These are phyloP conservation scores for Evernia prunastri DNA, from an alignment of 495 filamentous ascomycete species.

Conservation along the genomic window DNA sequence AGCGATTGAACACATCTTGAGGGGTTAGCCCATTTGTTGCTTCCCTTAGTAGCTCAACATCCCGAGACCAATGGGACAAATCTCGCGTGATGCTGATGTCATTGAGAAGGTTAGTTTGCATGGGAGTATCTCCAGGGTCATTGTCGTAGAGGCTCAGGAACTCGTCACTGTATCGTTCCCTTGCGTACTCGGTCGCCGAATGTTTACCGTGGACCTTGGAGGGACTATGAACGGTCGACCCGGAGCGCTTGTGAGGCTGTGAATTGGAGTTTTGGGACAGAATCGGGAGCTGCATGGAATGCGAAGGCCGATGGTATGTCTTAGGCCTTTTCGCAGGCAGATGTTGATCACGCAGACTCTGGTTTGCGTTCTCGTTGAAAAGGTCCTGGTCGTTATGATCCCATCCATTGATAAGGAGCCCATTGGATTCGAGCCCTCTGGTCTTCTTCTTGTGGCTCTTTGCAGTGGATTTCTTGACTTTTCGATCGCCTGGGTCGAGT, in stretches of 20 bases:
- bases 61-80: slow-evolving; percentile 66
- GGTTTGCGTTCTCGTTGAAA: slow-evolving; percentile 39
- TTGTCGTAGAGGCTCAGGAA: slow-evolving; percentile 67
- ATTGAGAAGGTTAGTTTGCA: slow-evolving; percentile 59
- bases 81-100: slow-evolving; percentile 60
- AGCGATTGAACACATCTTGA: slow-evolving; percentile 46
- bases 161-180: slow-evolving; percentile 61
- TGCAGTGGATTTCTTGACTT: slow-evolving; percentile 59
- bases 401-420: slow-evolving; percentile 39
- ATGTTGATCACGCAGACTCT: slow-evolving; percentile 53
- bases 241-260: slow-evolving; percentile 46
- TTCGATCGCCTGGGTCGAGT: slow-evolving; percentile 51
- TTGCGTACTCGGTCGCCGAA: slow-evolving; percentile 45
- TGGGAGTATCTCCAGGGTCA: slow-evolving; percentile 47
- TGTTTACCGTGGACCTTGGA: slow-evolving; percentile 42
- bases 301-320: slow-evolving; percentile 62
- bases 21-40: slow-evolving; percentile 39
- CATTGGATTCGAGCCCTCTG: slow-evolving; percentile 36
- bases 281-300: slow-evolving; percentile 58
- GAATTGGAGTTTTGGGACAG: slow-evolving; percentile 32
- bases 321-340: slow-evolving; percentile 67
- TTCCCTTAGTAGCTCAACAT: slow-evolving; percentile 44
- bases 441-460: slow-evolving; percentile 74
- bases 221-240: slow-evolving; percentile 46
- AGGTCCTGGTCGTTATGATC: slow-evolving; percentile 35